phyloP scores from a whole-genome alignment of 805 yeast species.

The Lipomyces yamanashiensis region DNA sequence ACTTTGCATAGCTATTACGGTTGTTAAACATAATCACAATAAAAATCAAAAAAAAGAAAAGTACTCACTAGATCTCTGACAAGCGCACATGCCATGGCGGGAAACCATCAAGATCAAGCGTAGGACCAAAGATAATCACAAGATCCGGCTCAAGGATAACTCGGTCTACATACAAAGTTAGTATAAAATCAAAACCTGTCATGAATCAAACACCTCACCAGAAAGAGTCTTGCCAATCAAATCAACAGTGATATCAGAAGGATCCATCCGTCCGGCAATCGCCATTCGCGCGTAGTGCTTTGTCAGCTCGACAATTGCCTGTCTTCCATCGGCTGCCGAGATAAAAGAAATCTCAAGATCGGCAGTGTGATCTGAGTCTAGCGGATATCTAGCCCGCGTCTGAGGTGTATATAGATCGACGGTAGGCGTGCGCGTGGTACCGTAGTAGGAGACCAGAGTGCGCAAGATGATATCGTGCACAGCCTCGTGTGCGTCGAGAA shows the following conservation, averaged over 20 bases:
- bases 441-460: constrained; percentile 30
- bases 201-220: constrained; percentile 47
- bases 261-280: constrained; percentile 57
- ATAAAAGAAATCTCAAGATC: constrained; percentile 70
- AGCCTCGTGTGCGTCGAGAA: constrained; percentile 21
- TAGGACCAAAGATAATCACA: constrained; percentile 82
- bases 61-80: constrained; percentile 64
- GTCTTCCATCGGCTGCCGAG: constrained; percentile 82
- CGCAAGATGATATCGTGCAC: constrained; percentile 20
- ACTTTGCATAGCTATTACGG: constrained; percentile 28
- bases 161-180: constrained; percentile 50
- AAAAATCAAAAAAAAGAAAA: not conserved
- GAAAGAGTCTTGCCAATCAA: constrained; percentile 58
- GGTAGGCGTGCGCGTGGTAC: constrained; percentile 15
- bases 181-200: not conserved
- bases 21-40: not conserved
- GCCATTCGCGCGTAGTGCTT: constrained; percentile 82
- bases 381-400: constrained; percentile 18
- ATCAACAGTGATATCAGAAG: constrained; percentile 72
- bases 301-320: constrained; percentile 85
- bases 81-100: constrained; percentile 98
- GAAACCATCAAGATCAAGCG: constrained; percentile 85
- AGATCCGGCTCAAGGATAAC: constrained; percentile 95
- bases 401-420: constrained; percentile 26
- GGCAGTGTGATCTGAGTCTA: constrained; percentile 19